These are phyloP conservation scores for Candida andamanensis DNA, from an alignment of 805 yeast species.

Conservation along the genomic window DNA sequence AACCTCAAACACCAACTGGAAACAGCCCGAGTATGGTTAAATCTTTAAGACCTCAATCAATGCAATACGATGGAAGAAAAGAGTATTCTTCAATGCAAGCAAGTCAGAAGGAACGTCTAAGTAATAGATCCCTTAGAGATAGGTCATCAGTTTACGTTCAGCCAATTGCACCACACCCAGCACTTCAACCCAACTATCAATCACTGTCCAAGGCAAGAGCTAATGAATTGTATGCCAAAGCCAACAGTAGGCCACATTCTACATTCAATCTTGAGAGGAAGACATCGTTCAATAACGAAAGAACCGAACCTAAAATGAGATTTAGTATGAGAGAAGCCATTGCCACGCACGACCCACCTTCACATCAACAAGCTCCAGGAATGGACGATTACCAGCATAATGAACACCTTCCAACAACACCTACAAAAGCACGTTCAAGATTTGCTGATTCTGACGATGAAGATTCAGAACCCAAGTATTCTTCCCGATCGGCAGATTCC, in stretches of 20 bases:
- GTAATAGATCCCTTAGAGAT: slow-evolving; percentile 22
- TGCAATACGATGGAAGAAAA: slow-evolving; percentile 8
- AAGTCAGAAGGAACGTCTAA: slow-evolving; percentile 6
- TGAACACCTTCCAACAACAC: slow-evolving; percentile 3
- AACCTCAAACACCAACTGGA: slow-evolving; percentile 14
- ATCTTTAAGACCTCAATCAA: slow-evolving; percentile 32
- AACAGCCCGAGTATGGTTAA: slow-evolving; percentile 11
- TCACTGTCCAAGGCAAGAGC: slow-evolving; percentile 41
- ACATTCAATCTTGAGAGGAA: slow-evolving; percentile 22
- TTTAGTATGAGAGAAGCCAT: slow-evolving; percentile 9
- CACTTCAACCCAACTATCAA: slow-evolving; percentile 30
- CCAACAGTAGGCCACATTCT: slow-evolving; percentile 39
- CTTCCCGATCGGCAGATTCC: slow-evolving; percentile 25
- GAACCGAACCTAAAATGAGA: slow-evolving; percentile 4
- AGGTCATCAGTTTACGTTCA: slow-evolving; percentile 24
- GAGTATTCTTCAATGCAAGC: not conserved
- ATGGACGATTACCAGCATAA: slow-evolving; percentile 1
- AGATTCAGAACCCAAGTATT: slow-evolving; percentile 12
- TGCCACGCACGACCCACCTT: not conserved
- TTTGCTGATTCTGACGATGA: slow-evolving; percentile 59
- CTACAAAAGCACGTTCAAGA: slow-evolving; percentile 34
- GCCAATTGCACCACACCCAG: slow-evolving; percentile 38
- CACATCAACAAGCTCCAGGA: not conserved
- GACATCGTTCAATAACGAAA: slow-evolving; percentile 10
- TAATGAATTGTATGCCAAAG: slow-evolving; percentile 50